Conservation (phyloP, 805 yeast species). For the Saccharomycopsis fodiens region DNA sequence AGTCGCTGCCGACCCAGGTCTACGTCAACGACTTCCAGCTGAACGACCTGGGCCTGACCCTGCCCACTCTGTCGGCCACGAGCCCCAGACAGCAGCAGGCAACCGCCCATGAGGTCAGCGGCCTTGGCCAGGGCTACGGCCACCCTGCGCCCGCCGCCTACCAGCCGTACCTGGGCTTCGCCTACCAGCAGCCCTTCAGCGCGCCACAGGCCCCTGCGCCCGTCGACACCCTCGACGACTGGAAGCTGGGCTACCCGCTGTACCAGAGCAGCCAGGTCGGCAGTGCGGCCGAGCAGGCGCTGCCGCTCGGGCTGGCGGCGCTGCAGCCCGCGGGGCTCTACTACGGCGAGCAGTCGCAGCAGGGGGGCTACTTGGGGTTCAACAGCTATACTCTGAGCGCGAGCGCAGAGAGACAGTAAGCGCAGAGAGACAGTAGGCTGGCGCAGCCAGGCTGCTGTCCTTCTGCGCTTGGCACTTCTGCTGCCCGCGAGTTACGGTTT, state of each 20-base stretch:
- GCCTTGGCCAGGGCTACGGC: background rate
- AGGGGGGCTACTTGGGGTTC: slow-evolving; percentile 1
- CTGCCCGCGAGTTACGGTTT: too few species aligned
- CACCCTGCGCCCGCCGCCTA: background rate
- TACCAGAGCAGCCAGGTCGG: background rate
- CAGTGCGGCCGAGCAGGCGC: background rate
- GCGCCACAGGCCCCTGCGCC: background rate
- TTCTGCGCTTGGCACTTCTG: too few species aligned
- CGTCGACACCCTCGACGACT: background rate
- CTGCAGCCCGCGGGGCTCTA: background rate
- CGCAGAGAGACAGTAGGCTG: too few species aligned
- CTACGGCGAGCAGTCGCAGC: background rate
- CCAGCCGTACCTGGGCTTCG: slow-evolving; percentile 1
- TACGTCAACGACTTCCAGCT: background rate
- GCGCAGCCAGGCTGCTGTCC: too few species aligned
- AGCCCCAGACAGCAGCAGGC: background rate
- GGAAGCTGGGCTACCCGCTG: background rate
- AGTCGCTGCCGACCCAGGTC: background rate
- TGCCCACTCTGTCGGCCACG: background rate
- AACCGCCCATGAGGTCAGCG: background rate
- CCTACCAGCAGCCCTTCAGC: background rate
- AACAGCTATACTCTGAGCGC: slow-evolving; percentile 1
- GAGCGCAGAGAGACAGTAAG: too few species aligned
- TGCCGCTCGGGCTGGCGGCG: background rate
- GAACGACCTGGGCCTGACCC: background rate